Evolutionary conservation across 129 eudicot species (phyloP), one percentile per base, ranked within the genome.

Genomic region (Pseudognaphalium luteoalbum): DNA sequence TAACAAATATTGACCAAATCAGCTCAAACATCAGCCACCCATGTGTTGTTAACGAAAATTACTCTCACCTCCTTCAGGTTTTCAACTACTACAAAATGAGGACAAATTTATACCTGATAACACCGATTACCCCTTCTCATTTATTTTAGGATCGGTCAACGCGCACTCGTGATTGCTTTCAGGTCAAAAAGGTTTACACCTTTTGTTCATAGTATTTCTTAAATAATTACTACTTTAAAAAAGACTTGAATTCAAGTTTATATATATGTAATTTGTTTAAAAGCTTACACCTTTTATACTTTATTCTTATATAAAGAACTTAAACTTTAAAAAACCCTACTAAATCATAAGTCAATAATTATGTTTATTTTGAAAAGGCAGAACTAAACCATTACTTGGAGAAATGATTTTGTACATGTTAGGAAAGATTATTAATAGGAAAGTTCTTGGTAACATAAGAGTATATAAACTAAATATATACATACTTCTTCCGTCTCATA

Each of bases 11-110:
- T 69, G 76, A 78, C 76, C 70, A 78, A n/a, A 42, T 69, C 16
- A 34, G 64, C 30, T 19, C 7, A 33, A 29, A 58, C n/a, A 19
- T 57, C 16, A 30, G 76, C 81, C 70, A 69, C 76, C 81, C 76
- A 78, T 58, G 81, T 41, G 76, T 3, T 57, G 9, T 16, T 77
- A 56, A 22, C 2, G 20, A 37, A 10, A 68, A 21, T 68, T 68
- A 77, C 69, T 7, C 44, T 39, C 64, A 3, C 5, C 6, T 37
- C 47, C 69, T 20, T 77, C 7, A 0, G 11, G 6, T 58, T 68
- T 77, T 10, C 25, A 42, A 11, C 1, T 77, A 57, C 28, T 68
- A 25, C 75, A 68, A 77, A 1, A 39, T 28, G 7, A 28, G 61
- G 7, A 28, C 22, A 11, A 1, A 6, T 66, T 2, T 41, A 3